Percentiles rank a stretch among this genome's conserved stretches.
phyloP scores from a whole-genome alignment of 2,329 filamentous ascomycete species.

The Sporothrix brunneoviolacea region DNA sequence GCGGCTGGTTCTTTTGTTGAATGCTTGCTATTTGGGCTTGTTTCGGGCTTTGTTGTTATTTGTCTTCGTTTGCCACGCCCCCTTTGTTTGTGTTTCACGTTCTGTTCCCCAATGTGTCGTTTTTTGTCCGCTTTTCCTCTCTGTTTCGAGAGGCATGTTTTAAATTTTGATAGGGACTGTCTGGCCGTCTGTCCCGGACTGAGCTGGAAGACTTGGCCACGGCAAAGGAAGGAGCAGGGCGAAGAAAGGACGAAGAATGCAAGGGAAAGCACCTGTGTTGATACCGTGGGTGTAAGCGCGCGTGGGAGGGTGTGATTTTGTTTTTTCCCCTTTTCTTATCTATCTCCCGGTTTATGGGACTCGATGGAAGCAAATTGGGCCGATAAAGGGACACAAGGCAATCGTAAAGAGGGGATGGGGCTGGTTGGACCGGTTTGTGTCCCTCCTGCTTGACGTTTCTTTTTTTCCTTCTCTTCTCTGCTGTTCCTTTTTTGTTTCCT shows the following conservation, averaged over 20 bases:
- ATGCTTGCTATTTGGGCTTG: background rate
- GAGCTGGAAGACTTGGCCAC: too few relatives aligned
- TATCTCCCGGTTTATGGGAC: constrained; percentile 1
- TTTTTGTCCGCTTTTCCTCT: background rate
- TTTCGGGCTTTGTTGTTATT: background rate
- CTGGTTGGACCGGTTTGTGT: too few relatives aligned
- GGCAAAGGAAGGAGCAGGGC: too few relatives aligned
- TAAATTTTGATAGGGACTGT: background rate
- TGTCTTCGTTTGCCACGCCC: background rate
- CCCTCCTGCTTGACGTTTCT: background rate
- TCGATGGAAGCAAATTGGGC: background rate
- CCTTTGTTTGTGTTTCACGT: background rate
- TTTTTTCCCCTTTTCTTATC: constrained; percentile 1
- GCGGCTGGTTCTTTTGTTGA: background rate
- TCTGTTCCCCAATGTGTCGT: background rate
- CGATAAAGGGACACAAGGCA: too few relatives aligned
- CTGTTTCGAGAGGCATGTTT: background rate
- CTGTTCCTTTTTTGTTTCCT: background rate
- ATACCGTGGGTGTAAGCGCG: background rate
- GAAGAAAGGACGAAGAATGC: background rate
- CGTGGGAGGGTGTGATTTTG: background rate
- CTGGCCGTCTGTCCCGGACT: background rate
- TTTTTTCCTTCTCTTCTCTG: background rate
- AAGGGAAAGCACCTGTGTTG: background rate
- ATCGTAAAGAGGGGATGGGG: too few relatives aligned